Percentiles rank a stretch among this genome's conserved stretches.
phyloP scores from a whole-genome alignment of 78 protist genomes.

The Dictyostelium citrinum region DNA sequence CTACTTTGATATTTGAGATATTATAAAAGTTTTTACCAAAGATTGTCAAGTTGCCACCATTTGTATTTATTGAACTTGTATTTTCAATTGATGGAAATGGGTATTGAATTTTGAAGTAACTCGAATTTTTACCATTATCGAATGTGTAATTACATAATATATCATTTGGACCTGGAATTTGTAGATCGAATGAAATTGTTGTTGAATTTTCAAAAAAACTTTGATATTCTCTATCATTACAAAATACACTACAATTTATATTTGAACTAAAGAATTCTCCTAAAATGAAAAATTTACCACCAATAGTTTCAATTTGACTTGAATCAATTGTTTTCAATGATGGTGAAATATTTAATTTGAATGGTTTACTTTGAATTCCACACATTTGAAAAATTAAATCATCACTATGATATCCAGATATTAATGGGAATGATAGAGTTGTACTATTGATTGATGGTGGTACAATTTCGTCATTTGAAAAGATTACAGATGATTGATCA shows the following conservation, averaged over 20 bases:
- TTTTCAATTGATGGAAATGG: background rate
- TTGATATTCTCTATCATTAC: too few relatives aligned
- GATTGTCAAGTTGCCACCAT: background rate
- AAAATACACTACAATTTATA: too few relatives aligned
- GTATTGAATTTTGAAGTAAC: too few relatives aligned
- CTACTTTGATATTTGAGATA: background rate
- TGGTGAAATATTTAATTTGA: background rate
- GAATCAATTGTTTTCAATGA: background rate
- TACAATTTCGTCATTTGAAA: background rate
- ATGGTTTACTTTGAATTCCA: background rate
- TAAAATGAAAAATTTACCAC: background rate
- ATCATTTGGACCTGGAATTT: background rate
- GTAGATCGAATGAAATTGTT: background rate
- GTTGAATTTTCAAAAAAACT: too few relatives aligned
- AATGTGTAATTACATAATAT: background rate
- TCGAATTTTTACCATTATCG: background rate
- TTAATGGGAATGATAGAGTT: too few relatives aligned
- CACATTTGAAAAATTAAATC: too few relatives aligned
- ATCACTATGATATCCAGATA: background rate
- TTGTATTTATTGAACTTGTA: background rate
- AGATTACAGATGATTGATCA: too few relatives aligned
- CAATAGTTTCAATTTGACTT: background rate
- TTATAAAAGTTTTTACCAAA: background rate
- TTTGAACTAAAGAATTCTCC: background rate
- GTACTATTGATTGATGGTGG: background rate